phyloP scores from a whole-genome alignment of 768 basidiomycete genomes.

The Phylloporus rhodoxanthus region DNA sequence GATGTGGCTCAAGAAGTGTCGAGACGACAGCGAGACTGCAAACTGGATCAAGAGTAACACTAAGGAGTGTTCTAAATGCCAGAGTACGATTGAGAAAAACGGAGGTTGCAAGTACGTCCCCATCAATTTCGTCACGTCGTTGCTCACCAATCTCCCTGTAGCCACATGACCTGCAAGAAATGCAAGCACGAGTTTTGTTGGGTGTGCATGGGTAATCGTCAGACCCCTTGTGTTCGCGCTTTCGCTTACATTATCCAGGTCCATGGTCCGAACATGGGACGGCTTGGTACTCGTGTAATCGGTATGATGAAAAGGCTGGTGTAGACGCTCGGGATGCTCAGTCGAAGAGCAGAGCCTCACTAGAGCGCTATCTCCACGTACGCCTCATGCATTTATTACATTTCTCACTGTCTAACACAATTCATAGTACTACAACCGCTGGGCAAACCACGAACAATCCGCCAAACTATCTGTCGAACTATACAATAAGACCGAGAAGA shows the following conservation, averaged over 20 bases:
- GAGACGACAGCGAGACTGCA: slow-evolving; percentile 95
- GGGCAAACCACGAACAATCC: slow-evolving; percentile 99
- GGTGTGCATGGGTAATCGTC: slow-evolving; percentile 90
- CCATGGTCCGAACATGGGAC: slow-evolving; percentile 98
- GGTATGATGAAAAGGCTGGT: slow-evolving; percentile 89
- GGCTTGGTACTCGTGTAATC: slow-evolving; percentile 96
- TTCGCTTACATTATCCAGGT: slow-evolving; percentile 41
- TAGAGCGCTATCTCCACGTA: slow-evolving; percentile 95
- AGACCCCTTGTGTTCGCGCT: slow-evolving; percentile 10
- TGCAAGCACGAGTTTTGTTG: slow-evolving; percentile 99
- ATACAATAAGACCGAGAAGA: slow-evolving; percentile 95
- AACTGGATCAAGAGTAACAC: slow-evolving; percentile 99
- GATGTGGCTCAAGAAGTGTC: slow-evolving; percentile 96
- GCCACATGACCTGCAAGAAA: slow-evolving; percentile 99
- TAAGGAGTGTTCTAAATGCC: slow-evolving; percentile 94
- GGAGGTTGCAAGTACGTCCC: slow-evolving; percentile 95
- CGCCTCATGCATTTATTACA: slow-evolving; percentile 25
- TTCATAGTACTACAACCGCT: slow-evolving; percentile 95
- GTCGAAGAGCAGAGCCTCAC: slow-evolving; percentile 79
- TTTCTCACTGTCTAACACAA: neutral
- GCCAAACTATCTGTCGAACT: slow-evolving; percentile 91
- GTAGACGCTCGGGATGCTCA: slow-evolving; percentile 89
- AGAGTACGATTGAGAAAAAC: slow-evolving; percentile 99
- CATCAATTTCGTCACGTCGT: slow-evolving; percentile 33
- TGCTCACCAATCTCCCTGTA: slow-evolving; percentile 29